Evolutionary conservation across 768 basidiomycete species (phyloP), one percentile per base, ranked within the genome.

Genomic region (Rhizopogon rudus): DNA sequence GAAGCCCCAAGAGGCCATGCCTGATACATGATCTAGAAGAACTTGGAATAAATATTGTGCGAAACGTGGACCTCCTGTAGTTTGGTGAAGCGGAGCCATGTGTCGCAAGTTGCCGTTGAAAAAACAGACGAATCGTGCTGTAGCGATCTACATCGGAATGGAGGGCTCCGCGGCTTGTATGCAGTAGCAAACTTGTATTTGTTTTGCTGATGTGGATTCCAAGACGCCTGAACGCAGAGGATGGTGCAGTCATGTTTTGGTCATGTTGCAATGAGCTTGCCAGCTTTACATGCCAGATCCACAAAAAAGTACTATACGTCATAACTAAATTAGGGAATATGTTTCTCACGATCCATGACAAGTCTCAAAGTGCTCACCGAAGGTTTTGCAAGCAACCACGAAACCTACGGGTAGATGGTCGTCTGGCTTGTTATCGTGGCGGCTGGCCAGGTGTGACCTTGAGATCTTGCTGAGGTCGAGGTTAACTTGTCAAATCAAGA

Each of bases 111-210:
- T 72, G 71, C 16, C 63, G 62, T 39, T 64, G 75, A 73, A 87
- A 87, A 68, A 86, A 87, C 51, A 67, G 72, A 44, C 83, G 73
- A 53, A 87, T 86, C 50, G 74, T 66, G 40, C 63, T 75, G 67
- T 87, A 87, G 50, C 86, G 81, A 65, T 84, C 83, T 51, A 82
- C 52, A 17, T 67, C 66, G 6, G 75, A 61, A 35, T 56, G 60
- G 4, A 52, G 53, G 55, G 62, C 52, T 45, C 66, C 61, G 41
- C 66, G 61, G 0, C 62, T 60, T 22, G 64, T 53, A 45, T 69
- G 68, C 55, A 58, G 65, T 39, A 68, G 44, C 39, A 69, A 55
- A 1, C 35, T 37, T 20, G 39, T 28, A n/a, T 28, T 55, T 41
- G 46, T 51, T 43, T 48, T 54, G 28, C 39, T 12, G 5, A 56